Percentiles rank a stretch among this genome's conserved stretches.
Evolutionary conservation across 2,329 filamentous ascomycete species (phyloP).

Genomic region (Pseudogymnoascus sp.): DNA sequence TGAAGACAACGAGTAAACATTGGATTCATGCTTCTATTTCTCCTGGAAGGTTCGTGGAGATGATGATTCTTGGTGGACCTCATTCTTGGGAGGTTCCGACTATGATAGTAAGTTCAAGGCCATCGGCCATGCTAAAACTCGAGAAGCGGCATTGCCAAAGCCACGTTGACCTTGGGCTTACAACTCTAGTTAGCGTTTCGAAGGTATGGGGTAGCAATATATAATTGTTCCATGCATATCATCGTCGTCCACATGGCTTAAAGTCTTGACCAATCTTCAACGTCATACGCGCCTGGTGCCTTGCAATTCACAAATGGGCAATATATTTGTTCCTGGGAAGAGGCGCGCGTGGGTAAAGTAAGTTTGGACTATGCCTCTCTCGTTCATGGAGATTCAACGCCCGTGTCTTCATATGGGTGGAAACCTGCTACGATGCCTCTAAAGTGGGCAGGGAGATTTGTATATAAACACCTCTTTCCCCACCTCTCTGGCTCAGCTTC

Average conservation of each 20-base stretch:
- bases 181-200: slow-evolving; percentile 4
- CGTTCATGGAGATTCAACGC: neutral
- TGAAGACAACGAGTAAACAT: neutral
- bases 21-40: neutral
- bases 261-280: neutral
- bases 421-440: neutral
- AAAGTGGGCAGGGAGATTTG: neutral
- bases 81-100: neutral
- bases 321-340: slow-evolving; percentile 5
- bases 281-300: neutral
- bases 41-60: neutral
- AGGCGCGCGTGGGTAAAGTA: neutral
- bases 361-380: neutral
- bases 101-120: neutral
- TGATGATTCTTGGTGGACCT: neutral
- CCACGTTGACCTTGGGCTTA: neutral
- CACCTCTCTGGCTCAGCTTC: neutral
- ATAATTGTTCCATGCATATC: slow-evolving; percentile 8
- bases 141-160: neutral
- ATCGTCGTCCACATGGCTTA: slow-evolving; percentile 3
- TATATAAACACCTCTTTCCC: neutral
- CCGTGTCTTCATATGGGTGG: neutral
- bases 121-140: neutral
- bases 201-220: slow-evolving; percentile 9
- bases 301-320: neutral